phyloP scores from a whole-genome alignment of 495 filamentous ascomycete species.

The Aspergillus diversus region DNA sequence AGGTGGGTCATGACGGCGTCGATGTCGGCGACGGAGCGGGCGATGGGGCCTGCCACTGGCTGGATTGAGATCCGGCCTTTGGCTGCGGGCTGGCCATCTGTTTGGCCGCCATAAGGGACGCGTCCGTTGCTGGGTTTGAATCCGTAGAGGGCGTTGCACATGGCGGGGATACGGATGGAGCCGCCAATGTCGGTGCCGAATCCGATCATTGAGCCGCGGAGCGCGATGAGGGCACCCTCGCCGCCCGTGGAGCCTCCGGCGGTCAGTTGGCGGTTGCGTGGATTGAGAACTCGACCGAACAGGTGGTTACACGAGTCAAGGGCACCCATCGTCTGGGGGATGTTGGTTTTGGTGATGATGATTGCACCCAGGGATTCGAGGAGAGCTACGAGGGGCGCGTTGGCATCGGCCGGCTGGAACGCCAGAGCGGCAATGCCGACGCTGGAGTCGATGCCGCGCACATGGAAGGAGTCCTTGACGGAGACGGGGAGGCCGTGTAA shows the following conservation, averaged over 20 bases:
- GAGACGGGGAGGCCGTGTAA: conserved; percentile 71
- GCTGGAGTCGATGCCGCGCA: conserved; percentile 59
- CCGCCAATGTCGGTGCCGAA: conserved; percentile 72
- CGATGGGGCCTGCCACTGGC: conserved; percentile 55
- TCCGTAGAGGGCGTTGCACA: conserved; percentile 60
- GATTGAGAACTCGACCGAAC: conserved; percentile 68
- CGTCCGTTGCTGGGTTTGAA: conserved; percentile 63
- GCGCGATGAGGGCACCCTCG: conserved; percentile 65
- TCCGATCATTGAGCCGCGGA: conserved; percentile 65
- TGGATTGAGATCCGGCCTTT: conserved; percentile 47
- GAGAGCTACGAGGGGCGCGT: conserved; percentile 47
- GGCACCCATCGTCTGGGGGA: conserved; percentile 56
- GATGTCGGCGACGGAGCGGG: conserved; percentile 48
- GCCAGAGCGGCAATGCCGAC: conserved; percentile 61
- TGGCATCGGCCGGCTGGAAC: conserved; percentile 50
- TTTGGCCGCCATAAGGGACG: conserved; percentile 56
- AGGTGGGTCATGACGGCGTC: conserved; percentile 54
- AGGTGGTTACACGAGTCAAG: conserved; percentile 46
- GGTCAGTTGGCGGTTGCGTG: conserved; percentile 57
- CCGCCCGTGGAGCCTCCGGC: conserved; percentile 68
- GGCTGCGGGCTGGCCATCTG: conserved; percentile 43
- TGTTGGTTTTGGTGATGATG: conserved; percentile 68
- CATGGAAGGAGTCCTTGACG: conserved; percentile 68
- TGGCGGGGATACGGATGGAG: conserved; percentile 62
- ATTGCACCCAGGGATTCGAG: conserved; percentile 54